Conservation (phyloP, 345 rosid genomes). For the Corymbia maculata region DNA sequence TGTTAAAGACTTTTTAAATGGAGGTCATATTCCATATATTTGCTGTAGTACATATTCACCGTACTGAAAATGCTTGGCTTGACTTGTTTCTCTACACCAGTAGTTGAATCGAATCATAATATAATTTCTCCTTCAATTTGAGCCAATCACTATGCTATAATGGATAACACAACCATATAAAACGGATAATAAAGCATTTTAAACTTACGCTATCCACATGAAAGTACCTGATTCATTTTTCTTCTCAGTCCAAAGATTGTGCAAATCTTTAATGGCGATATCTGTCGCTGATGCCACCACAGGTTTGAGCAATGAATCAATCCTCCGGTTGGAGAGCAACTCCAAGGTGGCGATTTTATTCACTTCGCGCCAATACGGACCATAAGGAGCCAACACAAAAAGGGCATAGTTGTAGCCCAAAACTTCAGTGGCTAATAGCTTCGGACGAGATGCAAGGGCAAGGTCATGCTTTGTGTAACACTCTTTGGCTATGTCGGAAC, state of each 20-base stretch:
- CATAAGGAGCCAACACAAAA: slow-evolving; percentile 7
- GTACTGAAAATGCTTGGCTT: background rate
- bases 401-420: slow-evolving; percentile 15
- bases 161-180: background rate
- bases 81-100: background rate
- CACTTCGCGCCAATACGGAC: slow-evolving; percentile 22
- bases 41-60: background rate
- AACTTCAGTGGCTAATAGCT: background rate
- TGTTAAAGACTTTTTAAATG: background rate
- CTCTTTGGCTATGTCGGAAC: slow-evolving; percentile 10
- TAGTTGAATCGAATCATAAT: background rate
- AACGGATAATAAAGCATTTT: background rate
- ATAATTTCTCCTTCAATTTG: background rate
- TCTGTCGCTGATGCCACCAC: background rate
- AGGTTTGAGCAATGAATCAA: background rate
- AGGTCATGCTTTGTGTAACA: slow-evolving; percentile 17
- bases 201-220: background rate
- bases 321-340: slow-evolving; percentile 13
- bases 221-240: background rate
- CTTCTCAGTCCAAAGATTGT: background rate
- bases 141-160: background rate
- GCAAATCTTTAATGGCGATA: background rate
- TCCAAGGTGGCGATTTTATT: slow-evolving; percentile 11
- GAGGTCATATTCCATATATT: background rate
- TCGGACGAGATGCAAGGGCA: slow-evolving; percentile 17